Base-by-base conservation (phyloP, 148 eudicot species). In the Spergularia marina region DNA sequence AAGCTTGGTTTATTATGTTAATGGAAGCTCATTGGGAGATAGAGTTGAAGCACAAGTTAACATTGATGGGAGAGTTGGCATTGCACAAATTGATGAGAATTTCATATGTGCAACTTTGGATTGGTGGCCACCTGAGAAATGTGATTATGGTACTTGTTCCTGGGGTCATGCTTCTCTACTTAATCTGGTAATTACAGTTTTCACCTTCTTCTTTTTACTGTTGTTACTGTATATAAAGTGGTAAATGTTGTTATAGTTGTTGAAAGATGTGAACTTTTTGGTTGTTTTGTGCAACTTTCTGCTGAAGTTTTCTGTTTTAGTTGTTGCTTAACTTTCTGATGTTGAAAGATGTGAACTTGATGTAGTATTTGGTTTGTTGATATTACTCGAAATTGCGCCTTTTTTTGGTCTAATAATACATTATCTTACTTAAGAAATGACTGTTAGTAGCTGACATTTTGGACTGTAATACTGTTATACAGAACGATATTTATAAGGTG, bases 101-200 rank as follows among this genome's bases (percentile, higher is more conserved):
- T 94, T 85, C 74, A 83, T 94, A 3, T 91, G 98, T 84, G 97
- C 98, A 2, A 94, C 97, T 8, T 73, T 94, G 85, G 98, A 94
- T 84, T 94, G 97, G 98, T 94, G 98, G 98, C 98, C 98, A 54
- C 91, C 93, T 86, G 85, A 91, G 78, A 94, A 91, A 77, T 94
- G 98, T 86, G 97, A 94, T 68, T 94, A 94, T 87, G 96, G 96
- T 10, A 87, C 89, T 82, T 94, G 98, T 71, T 74, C 86, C 72
- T 94, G 98, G 97, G 97, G 52, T 60, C 87, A 83, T 68, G 88
- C 97, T 86, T 94, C 98, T 78, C 83, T 94, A 11, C 91, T 94
- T 70, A 91, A 94, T 84, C 78, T 91, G 92, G 98, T 94, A 77
- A 67, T 11, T 21, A 67, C 55, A 15, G 8, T 61, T 51, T 57